Conservation (phyloP, 805 yeast genomes). For the Candida caryicola region DNA sequence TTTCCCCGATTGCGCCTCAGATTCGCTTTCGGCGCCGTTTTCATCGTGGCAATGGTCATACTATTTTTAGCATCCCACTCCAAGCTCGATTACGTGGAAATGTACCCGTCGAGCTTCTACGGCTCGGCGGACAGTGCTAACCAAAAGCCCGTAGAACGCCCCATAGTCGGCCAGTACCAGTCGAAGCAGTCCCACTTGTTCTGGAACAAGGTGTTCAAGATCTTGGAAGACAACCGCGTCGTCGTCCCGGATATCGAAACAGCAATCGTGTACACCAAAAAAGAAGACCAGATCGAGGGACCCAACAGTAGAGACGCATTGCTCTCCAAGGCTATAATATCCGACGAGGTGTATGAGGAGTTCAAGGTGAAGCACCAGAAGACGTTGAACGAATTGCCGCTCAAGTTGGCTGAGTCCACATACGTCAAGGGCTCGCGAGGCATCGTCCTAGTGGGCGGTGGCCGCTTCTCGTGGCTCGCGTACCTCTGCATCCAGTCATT, state of each 20-base stretch:
- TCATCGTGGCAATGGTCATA: not conserved
- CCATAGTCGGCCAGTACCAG: slow-evolving; percentile 9
- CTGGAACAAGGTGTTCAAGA: slow-evolving; percentile 26
- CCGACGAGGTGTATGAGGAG: slow-evolving; percentile 21
- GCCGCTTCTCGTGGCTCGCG: slow-evolving; percentile 34
- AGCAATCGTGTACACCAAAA: slow-evolving; percentile 22
- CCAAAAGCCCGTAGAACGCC: not conserved
- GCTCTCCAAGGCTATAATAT: slow-evolving; percentile 24
- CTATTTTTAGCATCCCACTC: not conserved
- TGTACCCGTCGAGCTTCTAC: not conserved
- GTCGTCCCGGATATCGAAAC: slow-evolving; percentile 12
- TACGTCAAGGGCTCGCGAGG: slow-evolving; percentile 27
- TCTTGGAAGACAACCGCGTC: slow-evolving; percentile 18
- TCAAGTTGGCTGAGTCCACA: slow-evolving; percentile 9
- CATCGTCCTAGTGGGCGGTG: slow-evolving; percentile 36
- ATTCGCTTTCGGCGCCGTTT: not conserved
- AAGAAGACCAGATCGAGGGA: slow-evolving; percentile 15
- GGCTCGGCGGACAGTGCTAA: not conserved
- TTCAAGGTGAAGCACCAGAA: slow-evolving; percentile 20
- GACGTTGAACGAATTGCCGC: slow-evolving; percentile 22
- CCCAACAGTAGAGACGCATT: slow-evolving; percentile 22
- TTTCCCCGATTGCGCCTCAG: not conserved
- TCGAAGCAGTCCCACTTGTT: slow-evolving; percentile 19
- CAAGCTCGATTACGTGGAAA: not conserved
- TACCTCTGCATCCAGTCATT: slow-evolving; percentile 30